These are phyloP conservation scores for Colletotrichum graminicola DNA, from an alignment of 2,329 filamentous ascomycete genomes.

Conservation along the genomic window DNA sequence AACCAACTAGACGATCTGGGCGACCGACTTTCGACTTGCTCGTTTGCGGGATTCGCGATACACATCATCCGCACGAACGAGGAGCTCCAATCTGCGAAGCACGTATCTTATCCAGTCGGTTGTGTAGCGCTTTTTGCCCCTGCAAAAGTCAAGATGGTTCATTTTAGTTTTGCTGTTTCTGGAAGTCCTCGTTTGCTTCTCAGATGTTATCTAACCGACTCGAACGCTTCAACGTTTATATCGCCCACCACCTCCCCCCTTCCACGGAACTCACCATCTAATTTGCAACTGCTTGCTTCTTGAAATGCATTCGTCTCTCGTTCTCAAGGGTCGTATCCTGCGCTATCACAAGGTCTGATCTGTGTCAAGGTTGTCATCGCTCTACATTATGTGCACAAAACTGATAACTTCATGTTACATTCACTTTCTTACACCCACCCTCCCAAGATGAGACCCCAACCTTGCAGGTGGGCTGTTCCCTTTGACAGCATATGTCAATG, in stretches of 20 bases:
- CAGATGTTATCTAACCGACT: too few species aligned
- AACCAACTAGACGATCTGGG: constrained; percentile 9
- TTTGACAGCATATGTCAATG: too few species aligned
- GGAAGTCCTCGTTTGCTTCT: too few species aligned
- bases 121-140: background rate
- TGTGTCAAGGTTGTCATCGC: background rate
- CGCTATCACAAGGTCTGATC: background rate
- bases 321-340: background rate
- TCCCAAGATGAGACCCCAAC: background rate
- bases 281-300: background rate
- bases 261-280: too few species aligned
- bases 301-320: background rate
- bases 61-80: background rate
- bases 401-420: background rate
- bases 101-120: background rate
- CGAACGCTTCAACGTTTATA: too few species aligned
- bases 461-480: too few species aligned
- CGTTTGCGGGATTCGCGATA: background rate
- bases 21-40: background rate
- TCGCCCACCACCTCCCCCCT: too few species aligned
- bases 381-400: background rate
- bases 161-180: too few species aligned
- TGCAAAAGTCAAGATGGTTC: background rate
- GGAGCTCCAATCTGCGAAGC: background rate
- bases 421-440: background rate